Evolutionary conservation across 331 rosid species (phyloP).

Genomic region (Pyracantha coccinea): DNA sequence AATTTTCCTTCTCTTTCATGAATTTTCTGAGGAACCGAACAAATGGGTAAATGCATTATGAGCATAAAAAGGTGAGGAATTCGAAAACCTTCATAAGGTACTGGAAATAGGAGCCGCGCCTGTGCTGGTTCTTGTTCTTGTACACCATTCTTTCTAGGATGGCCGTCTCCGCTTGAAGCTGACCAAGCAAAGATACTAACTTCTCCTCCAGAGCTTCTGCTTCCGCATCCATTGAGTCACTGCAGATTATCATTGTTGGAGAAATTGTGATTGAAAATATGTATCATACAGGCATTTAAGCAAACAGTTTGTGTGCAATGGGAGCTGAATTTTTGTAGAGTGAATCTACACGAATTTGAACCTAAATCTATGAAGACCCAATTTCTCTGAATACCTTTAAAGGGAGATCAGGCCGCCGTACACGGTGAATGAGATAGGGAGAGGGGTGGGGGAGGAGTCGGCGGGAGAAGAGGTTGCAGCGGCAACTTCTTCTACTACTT

Average conservation of each 20-base stretch:
- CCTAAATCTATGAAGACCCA: too few species aligned
- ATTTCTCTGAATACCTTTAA: too few species aligned
- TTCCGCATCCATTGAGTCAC: slow-evolving; percentile 38
- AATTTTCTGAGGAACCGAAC: neutral
- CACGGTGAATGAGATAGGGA: too few species aligned
- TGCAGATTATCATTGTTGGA: neutral
- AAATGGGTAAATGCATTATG: neutral
- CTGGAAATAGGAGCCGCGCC: slow-evolving; percentile 65
- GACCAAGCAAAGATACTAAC: slow-evolving; percentile 43
- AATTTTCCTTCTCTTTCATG: neutral
- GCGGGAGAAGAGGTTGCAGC: too few species aligned
- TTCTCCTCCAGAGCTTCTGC: slow-evolving; percentile 47
- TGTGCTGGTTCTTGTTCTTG: slow-evolving; percentile 91
- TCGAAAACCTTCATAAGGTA: slow-evolving; percentile 58
- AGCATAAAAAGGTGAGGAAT: neutral
- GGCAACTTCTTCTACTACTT: too few species aligned
- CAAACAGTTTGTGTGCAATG: neutral
- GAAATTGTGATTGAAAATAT: neutral
- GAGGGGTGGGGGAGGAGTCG: too few species aligned
- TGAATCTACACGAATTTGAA: too few species aligned
- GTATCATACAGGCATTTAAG: neutral
- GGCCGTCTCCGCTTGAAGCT: slow-evolving; percentile 53
- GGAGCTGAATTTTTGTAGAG: too few species aligned
- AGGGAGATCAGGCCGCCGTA: too few species aligned
- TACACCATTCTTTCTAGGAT: slow-evolving; percentile 60